Conservation (phyloP, 139 green algal species). For the Chlamydomonas incerta region DNA sequence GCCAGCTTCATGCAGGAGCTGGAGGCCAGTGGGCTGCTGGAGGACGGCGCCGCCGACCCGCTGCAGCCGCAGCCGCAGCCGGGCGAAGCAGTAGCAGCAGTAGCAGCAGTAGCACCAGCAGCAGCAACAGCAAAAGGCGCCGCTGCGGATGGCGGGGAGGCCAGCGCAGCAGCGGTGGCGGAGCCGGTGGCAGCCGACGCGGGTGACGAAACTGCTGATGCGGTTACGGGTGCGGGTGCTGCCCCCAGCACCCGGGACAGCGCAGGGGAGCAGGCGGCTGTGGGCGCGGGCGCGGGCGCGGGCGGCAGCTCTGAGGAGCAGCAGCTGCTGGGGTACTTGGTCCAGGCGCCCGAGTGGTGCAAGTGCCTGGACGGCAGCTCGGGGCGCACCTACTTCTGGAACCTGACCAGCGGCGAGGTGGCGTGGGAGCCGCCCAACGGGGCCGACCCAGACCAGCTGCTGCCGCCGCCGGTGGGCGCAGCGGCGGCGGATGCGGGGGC, state of each 20-base stretch:
- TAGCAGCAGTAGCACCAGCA: neutral
- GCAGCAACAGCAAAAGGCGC: too few species aligned
- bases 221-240: too few species aligned
- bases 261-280: too few species aligned
- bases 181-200: neutral
- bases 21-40: slow-evolving; percentile 79
- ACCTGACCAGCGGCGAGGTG: slow-evolving; percentile 71
- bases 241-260: too few species aligned
- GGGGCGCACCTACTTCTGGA: slow-evolving; percentile 78
- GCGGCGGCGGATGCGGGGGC: neutral
- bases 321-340: slow-evolving; percentile 69
- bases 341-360: slow-evolving; percentile 60
- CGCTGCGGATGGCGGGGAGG: too few species aligned
- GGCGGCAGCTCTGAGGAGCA: slow-evolving; percentile 53
- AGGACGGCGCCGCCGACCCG: neutral
- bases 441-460: slow-evolving; percentile 50
- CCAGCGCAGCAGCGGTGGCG: neutral
- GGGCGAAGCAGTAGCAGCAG: neutral
- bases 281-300: too few species aligned
- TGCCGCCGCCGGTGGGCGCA: slow-evolving; percentile 27
- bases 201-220: neutral
- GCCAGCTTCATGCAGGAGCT: slow-evolving; percentile 82
- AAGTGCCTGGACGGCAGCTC: slow-evolving; percentile 75
- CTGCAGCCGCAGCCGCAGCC: too few species aligned
- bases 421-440: slow-evolving; percentile 72